A percentile compares a stretch with the other conserved stretches of the same genome.
Conservation (phyloP, 2,329 filamentous ascomycete species). For the Sporothrix luriei region DNA sequence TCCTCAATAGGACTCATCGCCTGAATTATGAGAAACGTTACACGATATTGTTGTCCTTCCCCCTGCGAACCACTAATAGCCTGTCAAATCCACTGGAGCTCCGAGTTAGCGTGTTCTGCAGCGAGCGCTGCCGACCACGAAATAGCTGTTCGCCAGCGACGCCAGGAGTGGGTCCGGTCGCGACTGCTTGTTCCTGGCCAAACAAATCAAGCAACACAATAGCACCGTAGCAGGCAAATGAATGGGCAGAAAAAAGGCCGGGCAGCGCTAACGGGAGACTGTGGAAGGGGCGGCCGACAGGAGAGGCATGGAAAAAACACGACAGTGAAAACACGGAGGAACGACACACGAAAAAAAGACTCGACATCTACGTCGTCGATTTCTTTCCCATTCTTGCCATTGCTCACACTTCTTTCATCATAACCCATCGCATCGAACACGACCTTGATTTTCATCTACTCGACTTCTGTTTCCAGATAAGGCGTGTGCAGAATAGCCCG, state of each 20-base stretch:
- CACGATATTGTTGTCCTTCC: neutral
- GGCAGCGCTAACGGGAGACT: slow-evolving; percentile 1
- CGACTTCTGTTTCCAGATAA: slow-evolving; percentile 13
- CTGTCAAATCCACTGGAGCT: slow-evolving; percentile 22
- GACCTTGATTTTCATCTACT: neutral
- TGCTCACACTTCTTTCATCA: slow-evolving; percentile 4
- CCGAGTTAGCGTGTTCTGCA: slow-evolving; percentile 20
- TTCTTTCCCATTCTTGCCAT: neutral
- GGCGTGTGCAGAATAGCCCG: neutral
- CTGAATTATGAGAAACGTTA: neutral
- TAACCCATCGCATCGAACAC: neutral
- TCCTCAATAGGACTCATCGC: neutral
- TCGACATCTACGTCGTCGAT: neutral
- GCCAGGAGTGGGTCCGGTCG: too few relatives aligned
- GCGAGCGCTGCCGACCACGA: slow-evolving; percentile 12
- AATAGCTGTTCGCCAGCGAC: slow-evolving; percentile 12
- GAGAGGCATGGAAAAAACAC: neutral
- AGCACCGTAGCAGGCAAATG: neutral
- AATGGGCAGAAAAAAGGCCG: slow-evolving; percentile 10
- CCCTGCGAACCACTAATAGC: neutral
- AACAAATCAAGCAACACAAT: slow-evolving; percentile 30
- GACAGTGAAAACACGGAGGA: neutral
- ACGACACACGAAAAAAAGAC: slow-evolving; percentile 17
- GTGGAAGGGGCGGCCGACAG: neutral
- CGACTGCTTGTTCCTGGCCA: slow-evolving; percentile 22